Evolutionary conservation across 1,284 basidiomycete species (phyloP).

Genomic region (Leccinum cinnamomeum): DNA sequence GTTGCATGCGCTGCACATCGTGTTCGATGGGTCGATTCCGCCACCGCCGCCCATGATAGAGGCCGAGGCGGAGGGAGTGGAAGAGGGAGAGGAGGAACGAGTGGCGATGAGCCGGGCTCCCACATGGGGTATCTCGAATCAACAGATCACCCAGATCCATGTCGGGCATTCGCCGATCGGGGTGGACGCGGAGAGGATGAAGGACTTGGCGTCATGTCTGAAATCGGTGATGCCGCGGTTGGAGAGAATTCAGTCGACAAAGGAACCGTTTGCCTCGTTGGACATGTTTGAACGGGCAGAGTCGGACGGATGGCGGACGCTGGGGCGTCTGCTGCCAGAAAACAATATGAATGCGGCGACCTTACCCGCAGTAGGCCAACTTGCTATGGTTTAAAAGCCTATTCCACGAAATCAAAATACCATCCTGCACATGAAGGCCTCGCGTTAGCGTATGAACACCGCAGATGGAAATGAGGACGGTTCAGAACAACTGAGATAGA

Average conservation of each 20-base stretch:
- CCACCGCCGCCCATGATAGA: not conserved
- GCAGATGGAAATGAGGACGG: no score
- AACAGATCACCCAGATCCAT: constrained; percentile 12
- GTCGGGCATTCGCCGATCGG: constrained; percentile 15
- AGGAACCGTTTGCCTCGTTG: not conserved
- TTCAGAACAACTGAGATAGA: not conserved
- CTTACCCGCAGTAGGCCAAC: no score
- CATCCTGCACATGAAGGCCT: not conserved
- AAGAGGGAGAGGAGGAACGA: not conserved
- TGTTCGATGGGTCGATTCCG: constrained; percentile 16
- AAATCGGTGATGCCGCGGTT: constrained; percentile 12
- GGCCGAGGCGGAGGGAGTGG: not conserved
- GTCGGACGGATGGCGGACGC: constrained; percentile 1
- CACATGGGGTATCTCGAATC: constrained; percentile 12
- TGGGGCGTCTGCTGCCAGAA: not conserved
- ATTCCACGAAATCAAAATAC: no score
- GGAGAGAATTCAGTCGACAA: constrained; percentile 5
- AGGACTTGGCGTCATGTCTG: constrained; percentile 6
- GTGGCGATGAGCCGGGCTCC: not conserved
- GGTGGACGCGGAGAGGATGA: not conserved
- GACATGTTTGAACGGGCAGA: not conserved
- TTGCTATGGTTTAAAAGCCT: no score
- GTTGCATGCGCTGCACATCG: constrained; percentile 8
- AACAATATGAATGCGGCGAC: not conserved
- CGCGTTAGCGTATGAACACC: not conserved